Evolutionary conservation across 169 alveolate genomes (phyloP).

Genomic region (Miamiensis avidus): DNA sequence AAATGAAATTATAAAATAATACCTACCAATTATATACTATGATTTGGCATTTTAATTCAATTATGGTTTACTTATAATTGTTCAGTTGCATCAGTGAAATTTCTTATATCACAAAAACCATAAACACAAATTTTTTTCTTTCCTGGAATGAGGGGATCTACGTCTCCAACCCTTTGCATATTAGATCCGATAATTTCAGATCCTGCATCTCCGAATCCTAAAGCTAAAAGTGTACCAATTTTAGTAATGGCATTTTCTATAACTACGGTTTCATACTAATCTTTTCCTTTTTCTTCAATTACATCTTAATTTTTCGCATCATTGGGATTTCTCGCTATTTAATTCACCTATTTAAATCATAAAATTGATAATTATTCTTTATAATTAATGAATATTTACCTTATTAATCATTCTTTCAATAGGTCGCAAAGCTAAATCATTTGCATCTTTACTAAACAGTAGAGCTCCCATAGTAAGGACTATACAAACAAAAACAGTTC

Average conservation of each 20-base stretch:
- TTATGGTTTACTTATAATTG: constrained; percentile 50
- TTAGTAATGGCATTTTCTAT: constrained; percentile 89
- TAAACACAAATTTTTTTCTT: constrained; percentile 76
- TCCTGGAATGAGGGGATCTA: constrained; percentile 87
- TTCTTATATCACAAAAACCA: constrained; percentile 86
- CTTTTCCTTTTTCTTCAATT: constrained; percentile 30
- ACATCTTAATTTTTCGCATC: constrained; percentile 60
- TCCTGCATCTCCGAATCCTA: constrained; percentile 87
- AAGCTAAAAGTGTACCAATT: constrained; percentile 88
- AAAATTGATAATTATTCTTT: not conserved
- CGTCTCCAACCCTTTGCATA: constrained; percentile 67
- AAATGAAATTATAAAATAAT: not conserved
- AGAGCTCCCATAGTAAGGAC: constrained; percentile 81
- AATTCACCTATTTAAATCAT: constrained; percentile 28
- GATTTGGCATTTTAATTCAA: not conserved
- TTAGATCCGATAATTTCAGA: constrained; percentile 80
- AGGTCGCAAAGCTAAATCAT: constrained; percentile 83
- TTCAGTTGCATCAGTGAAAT: constrained; percentile 85
- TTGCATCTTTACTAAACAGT: constrained; percentile 69
- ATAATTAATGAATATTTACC: constrained; percentile 32
- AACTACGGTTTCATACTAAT: constrained; percentile 77
- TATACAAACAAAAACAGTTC: constrained; percentile 75
- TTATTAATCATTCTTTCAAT: constrained; percentile 88
- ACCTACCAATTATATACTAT: not conserved
- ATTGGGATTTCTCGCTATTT: constrained; percentile 71